A percentile compares a stretch with the other conserved stretches of the same genome.
These are phyloP conservation scores for Allodekkera sacchari DNA, from an alignment of 805 yeast genomes.

Conservation along the genomic window DNA sequence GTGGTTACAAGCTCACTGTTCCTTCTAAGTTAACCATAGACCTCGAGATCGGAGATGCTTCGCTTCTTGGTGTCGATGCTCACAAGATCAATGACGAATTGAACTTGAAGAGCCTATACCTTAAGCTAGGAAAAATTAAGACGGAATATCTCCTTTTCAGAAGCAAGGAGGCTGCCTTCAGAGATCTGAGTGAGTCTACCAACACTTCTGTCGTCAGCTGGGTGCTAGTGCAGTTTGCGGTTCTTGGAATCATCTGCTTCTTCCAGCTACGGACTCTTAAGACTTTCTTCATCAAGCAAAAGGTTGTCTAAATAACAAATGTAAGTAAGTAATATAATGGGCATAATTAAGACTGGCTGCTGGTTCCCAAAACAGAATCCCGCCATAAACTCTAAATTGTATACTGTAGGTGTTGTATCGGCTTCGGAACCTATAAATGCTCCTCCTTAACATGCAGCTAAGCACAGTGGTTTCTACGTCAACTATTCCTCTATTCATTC, in stretches of 20 bases:
- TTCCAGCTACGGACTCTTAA: slow-evolving; percentile 75
- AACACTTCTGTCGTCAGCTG: slow-evolving; percentile 66
- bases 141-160: slow-evolving; percentile 58
- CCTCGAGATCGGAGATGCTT: slow-evolving; percentile 55
- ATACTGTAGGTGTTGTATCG: too few relatives aligned
- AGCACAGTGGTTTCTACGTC: too few relatives aligned
- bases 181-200: slow-evolving; percentile 70
- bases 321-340: too few relatives aligned
- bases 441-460: too few relatives aligned
- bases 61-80: slow-evolving; percentile 34
- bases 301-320: slow-evolving; percentile 45
- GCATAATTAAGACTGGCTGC: too few relatives aligned
- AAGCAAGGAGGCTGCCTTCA: slow-evolving; percentile 64
- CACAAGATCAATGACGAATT: neutral
- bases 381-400: too few relatives aligned
- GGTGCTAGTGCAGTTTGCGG: slow-evolving; percentile 65
- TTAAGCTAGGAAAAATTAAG: slow-evolving; percentile 49
- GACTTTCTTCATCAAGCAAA: slow-evolving; percentile 79
- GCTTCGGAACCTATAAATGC: too few relatives aligned
- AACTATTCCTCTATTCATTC: too few relatives aligned
- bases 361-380: too few relatives aligned
- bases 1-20: slow-evolving; percentile 33
- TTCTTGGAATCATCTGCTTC: slow-evolving; percentile 58
- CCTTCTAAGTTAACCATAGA: slow-evolving; percentile 57
- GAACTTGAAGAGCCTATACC: slow-evolving; percentile 21